Evolutionary conservation across 371 early-diverging fungal species (phyloP).

Genomic region (Catenaria anguillulae): DNA sequence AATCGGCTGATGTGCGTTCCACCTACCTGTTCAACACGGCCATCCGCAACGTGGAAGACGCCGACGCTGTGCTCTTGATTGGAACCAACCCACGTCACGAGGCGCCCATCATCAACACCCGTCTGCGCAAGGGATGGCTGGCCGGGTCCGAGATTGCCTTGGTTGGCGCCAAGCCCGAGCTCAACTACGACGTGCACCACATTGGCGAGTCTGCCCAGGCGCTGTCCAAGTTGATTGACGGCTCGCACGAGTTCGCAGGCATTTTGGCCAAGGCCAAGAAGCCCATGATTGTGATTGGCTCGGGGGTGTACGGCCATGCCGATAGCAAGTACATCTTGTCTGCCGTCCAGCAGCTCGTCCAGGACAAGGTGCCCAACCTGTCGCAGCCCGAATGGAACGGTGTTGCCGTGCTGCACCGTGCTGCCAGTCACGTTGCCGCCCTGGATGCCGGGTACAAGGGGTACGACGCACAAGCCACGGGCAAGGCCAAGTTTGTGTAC

Average conservation of each 20-base stretch:
- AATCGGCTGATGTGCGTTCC: constrained; percentile 56
- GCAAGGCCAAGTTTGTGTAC: constrained; percentile 62
- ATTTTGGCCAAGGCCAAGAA: constrained; percentile 68
- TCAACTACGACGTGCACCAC: constrained; percentile 85
- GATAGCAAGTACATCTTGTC: constrained; percentile 52
- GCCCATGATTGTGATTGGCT: constrained; percentile 83
- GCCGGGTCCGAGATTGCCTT: constrained; percentile 63
- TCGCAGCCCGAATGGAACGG: constrained; percentile 71
- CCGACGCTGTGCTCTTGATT: constrained; percentile 77
- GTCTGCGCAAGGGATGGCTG: constrained; percentile 84
- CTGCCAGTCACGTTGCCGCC: constrained; percentile 76
- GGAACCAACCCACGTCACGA: constrained; percentile 96
- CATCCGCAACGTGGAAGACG: constrained; percentile 75
- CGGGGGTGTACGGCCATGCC: constrained; percentile 60
- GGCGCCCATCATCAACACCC: constrained; percentile 86
- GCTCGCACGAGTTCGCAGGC: constrained; percentile 52
- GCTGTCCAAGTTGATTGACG: constrained; percentile 53
- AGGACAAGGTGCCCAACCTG: constrained; percentile 43
- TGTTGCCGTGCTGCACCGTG: constrained; percentile 74
- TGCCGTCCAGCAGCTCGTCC: constrained; percentile 37
- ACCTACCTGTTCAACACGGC: constrained; percentile 76
- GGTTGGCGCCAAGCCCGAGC: constrained; percentile 55
- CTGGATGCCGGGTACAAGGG: constrained; percentile 81
- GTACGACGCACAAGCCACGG: constrained; percentile 29
- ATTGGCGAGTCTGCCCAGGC: constrained; percentile 52